These are phyloP conservation scores for Wallacemonas sp. DNA, from an alignment of 208 protist species.

Conservation along the genomic window DNA sequence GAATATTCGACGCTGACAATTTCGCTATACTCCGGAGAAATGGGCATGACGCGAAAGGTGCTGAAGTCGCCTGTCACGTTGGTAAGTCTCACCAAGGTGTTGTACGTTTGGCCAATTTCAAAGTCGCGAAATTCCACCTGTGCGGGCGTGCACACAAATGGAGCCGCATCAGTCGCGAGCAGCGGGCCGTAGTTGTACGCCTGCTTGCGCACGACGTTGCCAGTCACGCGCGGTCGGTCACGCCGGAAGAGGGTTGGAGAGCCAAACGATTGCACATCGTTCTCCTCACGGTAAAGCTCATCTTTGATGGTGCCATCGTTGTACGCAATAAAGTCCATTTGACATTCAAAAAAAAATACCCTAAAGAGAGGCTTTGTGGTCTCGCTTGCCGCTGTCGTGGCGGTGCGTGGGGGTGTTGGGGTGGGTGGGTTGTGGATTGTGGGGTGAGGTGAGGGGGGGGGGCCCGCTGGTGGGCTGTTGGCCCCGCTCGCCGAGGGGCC, in stretches of 20 bases:
- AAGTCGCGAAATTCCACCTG: slow-evolving; percentile 80
- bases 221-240: background rate
- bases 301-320: slow-evolving; percentile 66
- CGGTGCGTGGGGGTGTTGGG: slow-evolving; percentile 30
- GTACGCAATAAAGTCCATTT: slow-evolving; percentile 64
- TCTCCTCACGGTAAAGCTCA: slow-evolving; percentile 49
- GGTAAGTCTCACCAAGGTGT: slow-evolving; percentile 55
- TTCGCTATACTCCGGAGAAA: slow-evolving; percentile 61
- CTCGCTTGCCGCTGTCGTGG: too few species aligned
- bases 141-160: slow-evolving; percentile 46
- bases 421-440: background rate
- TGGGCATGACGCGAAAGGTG: slow-evolving; percentile 75
- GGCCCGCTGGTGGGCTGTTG: too few species aligned
- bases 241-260: background rate
- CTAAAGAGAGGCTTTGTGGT: too few species aligned
- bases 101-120: slow-evolving; percentile 70
- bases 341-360: slow-evolving; percentile 4
- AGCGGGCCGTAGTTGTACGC: background rate
- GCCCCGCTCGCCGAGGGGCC: too few species aligned
- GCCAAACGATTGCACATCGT: background rate
- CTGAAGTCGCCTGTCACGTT: slow-evolving; percentile 75
- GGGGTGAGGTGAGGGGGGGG: too few species aligned
- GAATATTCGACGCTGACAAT: slow-evolving; percentile 60
- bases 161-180: background rate
- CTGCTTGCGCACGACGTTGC: slow-evolving; percentile 8